A percentile compares a stretch with the other conserved stretches of the same genome.
Evolutionary conservation across 108 stramenopile genomes (phyloP).

Genomic region (Nitzschia sp.): DNA sequence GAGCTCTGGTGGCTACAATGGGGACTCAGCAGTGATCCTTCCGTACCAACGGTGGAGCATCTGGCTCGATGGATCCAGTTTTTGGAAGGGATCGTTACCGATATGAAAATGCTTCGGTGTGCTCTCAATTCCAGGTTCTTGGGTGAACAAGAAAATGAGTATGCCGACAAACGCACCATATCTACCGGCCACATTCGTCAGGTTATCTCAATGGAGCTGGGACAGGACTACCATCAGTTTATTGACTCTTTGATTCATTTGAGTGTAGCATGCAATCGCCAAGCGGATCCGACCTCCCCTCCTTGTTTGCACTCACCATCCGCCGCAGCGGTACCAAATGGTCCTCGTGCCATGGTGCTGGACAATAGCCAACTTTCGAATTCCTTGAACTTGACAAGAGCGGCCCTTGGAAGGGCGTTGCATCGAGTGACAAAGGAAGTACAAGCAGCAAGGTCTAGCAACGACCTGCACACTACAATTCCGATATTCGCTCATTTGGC

Average conservation of each 20-base stretch:
- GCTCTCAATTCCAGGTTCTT: conserved; percentile 33
- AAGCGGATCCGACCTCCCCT: conserved; percentile 1
- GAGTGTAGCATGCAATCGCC: conserved; percentile 5
- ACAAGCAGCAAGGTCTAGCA: conserved; percentile 7
- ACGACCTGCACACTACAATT: conserved; percentile 19
- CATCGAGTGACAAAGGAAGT: not conserved
- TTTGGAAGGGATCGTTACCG: conserved; percentile 22
- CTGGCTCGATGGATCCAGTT: conserved; percentile 18
- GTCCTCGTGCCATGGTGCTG: no score
- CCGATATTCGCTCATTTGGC: conserved; percentile 31
- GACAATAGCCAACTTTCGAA: conserved; percentile 5
- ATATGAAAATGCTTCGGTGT: conserved; percentile 33
- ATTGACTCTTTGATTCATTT: conserved; percentile 23
- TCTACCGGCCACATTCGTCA: conserved; percentile 24
- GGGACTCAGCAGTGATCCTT: not conserved
- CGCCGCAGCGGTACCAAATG: no score
- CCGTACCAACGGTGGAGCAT: not conserved
- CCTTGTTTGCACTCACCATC: no score
- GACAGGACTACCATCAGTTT: conserved; percentile 19
- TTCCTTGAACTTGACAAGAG: conserved; percentile 4
- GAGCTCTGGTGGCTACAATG: conserved; percentile 9
- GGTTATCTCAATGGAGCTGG: conserved; percentile 24
- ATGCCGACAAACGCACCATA: not conserved
- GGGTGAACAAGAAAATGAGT: conserved; percentile 37
- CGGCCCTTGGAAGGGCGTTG: conserved; percentile 7